Evolutionary conservation across 805 yeast species (phyloP).

Genomic region (Teunomyces gatunensis): DNA sequence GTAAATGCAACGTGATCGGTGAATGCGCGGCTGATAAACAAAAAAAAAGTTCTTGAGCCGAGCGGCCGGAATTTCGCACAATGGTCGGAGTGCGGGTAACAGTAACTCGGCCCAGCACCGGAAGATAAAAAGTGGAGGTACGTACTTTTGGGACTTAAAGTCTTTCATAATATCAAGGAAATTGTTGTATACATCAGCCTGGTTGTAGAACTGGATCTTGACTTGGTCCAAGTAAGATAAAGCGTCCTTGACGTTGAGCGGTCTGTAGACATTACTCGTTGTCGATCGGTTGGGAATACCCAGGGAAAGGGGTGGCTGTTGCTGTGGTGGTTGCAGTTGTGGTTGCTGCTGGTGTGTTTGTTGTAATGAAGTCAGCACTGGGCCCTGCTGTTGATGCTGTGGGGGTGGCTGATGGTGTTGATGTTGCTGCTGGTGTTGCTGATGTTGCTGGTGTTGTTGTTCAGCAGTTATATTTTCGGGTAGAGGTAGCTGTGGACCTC

Average conservation of each 20-base stretch:
- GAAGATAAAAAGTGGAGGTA: conserved; percentile 12
- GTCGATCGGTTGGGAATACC: conserved; percentile 42
- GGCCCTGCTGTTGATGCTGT: conserved; percentile 6
- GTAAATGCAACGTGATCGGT: conserved; percentile 3
- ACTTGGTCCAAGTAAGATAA: conserved; percentile 93
- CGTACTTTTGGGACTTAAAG: conserved; percentile 85
- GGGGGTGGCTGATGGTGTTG: conserved; percentile 12
- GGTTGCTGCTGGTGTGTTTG: conserved; percentile 11
- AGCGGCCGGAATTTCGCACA: conserved; percentile 1
- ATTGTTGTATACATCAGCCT: conserved; percentile 94
- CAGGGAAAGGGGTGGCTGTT: conserved; percentile 17
- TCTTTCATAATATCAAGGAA: conserved; percentile 98
- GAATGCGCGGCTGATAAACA: neutral
- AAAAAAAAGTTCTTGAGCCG: neutral
- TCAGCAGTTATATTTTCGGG: conserved; percentile 25
- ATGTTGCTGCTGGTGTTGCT: conserved; percentile 6
- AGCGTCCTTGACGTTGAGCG: conserved; percentile 94
- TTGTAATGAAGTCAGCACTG: conserved; percentile 2
- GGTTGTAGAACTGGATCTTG: conserved; percentile 83
- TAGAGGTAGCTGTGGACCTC: conserved; percentile 24
- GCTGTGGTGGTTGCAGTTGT: conserved; percentile 9
- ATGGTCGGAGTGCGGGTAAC: neutral
- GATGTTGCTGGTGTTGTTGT: conserved; percentile 20
- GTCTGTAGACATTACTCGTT: conserved; percentile 56
- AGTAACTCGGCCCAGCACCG: neutral